These are phyloP conservation scores for Phytopythium aichiense DNA, from an alignment of 352 stramenopile genomes.

Conservation along the genomic window DNA sequence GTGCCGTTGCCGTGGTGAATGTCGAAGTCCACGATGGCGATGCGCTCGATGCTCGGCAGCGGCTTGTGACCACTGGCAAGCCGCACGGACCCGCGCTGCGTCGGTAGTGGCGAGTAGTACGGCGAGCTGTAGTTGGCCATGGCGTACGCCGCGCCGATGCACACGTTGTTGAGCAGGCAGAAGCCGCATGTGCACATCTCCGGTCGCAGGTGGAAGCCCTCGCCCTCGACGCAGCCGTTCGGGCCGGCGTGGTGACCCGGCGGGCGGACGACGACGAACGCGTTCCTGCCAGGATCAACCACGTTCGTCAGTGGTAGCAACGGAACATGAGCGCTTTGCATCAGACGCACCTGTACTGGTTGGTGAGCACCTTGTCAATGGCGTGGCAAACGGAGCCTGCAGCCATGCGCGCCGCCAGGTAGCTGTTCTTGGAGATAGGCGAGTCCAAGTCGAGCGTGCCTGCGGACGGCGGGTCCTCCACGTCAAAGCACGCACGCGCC, in stretches of 20 bases:
- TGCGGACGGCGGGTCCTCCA: slow-evolving; percentile 36
- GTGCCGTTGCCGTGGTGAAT: slow-evolving; percentile 68
- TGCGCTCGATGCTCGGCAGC: slow-evolving; percentile 25
- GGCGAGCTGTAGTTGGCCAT: slow-evolving; percentile 41
- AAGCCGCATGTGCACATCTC: slow-evolving; percentile 67
- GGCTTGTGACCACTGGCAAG: slow-evolving; percentile 8
- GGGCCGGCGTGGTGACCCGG: slow-evolving; percentile 58
- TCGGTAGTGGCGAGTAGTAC: slow-evolving; percentile 26
- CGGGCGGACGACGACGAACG: slow-evolving; percentile 54
- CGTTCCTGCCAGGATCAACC: slow-evolving; percentile 30
- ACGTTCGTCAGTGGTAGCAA: not conserved
- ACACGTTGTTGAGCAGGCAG: slow-evolving; percentile 70
- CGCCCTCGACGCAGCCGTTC: slow-evolving; percentile 53
- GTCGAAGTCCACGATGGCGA: slow-evolving; percentile 70
- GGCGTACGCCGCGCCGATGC: slow-evolving; percentile 53
- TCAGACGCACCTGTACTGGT: slow-evolving; percentile 35
- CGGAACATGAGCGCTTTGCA: not conserved
- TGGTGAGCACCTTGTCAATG: slow-evolving; percentile 56
- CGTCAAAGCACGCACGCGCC: slow-evolving; percentile 42
- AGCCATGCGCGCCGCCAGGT: slow-evolving; percentile 44
- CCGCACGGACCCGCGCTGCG: not conserved
- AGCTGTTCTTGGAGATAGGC: slow-evolving; percentile 58
- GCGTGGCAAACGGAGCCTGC: slow-evolving; percentile 58
- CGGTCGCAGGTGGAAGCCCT: slow-evolving; percentile 42
- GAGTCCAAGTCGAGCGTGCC: slow-evolving; percentile 64